These are phyloP conservation scores for Mortierella sp. DNA, from an alignment of 371 early-diverging fungal genomes.

Conservation along the genomic window DNA sequence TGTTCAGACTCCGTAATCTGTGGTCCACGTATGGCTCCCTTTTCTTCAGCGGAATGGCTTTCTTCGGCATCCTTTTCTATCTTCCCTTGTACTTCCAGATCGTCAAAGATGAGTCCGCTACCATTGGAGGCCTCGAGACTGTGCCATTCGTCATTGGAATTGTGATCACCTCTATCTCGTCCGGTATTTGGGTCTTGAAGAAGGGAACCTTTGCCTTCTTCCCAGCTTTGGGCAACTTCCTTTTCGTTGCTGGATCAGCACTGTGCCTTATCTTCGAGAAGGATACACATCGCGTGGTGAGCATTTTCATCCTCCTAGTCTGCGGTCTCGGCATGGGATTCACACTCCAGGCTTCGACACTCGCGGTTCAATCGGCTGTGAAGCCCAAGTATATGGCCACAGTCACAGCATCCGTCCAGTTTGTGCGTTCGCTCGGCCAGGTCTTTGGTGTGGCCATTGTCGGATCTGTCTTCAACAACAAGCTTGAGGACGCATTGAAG, in stretches of 20 bases:
- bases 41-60: slow-evolving; percentile 74
- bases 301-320: slow-evolving; percentile 55
- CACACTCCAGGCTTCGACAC: slow-evolving; percentile 54
- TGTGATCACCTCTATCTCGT: slow-evolving; percentile 41
- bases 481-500: slow-evolving; percentile 16
- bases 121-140: slow-evolving; percentile 71
- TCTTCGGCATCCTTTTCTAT: slow-evolving; percentile 78
- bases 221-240: slow-evolving; percentile 56
- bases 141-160: slow-evolving; percentile 69
- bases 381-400: slow-evolving; percentile 57
- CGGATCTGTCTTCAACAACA: slow-evolving; percentile 64
- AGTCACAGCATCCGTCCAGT: slow-evolving; percentile 59
- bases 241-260: slow-evolving; percentile 59
- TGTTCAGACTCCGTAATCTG: slow-evolving; percentile 60
- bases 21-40: slow-evolving; percentile 56
- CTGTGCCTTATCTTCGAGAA: slow-evolving; percentile 40
- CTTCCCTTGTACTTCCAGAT: slow-evolving; percentile 71
- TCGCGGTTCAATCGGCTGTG: slow-evolving; percentile 64
- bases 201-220: slow-evolving; percentile 50
- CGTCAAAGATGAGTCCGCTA: slow-evolving; percentile 59
- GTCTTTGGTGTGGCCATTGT: slow-evolving; percentile 64
- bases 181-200: slow-evolving; percentile 58
- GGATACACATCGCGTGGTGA: slow-evolving; percentile 23
- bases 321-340: slow-evolving; percentile 63
- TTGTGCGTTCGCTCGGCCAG: slow-evolving; percentile 62